phyloP scores from a whole-genome alignment of 768 basidiomycete genomes.

The Clathrus columnatus region DNA sequence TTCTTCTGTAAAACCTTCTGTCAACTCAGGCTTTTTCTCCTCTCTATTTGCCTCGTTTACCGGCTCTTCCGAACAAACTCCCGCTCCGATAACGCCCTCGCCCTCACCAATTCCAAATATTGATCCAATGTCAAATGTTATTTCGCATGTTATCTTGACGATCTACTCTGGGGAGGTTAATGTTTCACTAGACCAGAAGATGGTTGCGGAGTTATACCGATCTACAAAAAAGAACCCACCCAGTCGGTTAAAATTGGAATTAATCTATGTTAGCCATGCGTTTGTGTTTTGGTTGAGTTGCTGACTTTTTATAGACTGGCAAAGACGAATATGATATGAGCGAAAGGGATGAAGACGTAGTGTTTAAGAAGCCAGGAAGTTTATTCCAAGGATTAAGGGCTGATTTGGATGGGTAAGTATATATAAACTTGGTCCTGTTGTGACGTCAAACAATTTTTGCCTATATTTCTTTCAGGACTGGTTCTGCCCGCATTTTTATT shows the following conservation, averaged over 20 bases:
- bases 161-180: slow-evolving; percentile 61
- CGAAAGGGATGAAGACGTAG: slow-evolving; percentile 53
- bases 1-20: slow-evolving; percentile 12
- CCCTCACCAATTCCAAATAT: slow-evolving; percentile 24
- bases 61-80: slow-evolving; percentile 14
- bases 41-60: slow-evolving; percentile 29
- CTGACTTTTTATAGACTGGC: slow-evolving; percentile 46
- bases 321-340: slow-evolving; percentile 75
- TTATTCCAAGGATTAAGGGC: slow-evolving; percentile 84
- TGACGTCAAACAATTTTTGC: neutral
- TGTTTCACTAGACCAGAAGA: slow-evolving; percentile 56
- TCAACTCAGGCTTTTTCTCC: slow-evolving; percentile 30
- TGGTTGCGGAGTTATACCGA: slow-evolving; percentile 66
- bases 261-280: slow-evolving; percentile 64
- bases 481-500: slow-evolving; percentile 76
- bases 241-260: slow-evolving; percentile 56
- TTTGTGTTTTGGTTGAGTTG: neutral
- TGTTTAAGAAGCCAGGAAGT: slow-evolving; percentile 57
- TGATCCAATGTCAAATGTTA: slow-evolving; percentile 29
- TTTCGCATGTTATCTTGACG: slow-evolving; percentile 50
- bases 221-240: slow-evolving; percentile 96
- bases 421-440: neutral
- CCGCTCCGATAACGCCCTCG: slow-evolving; percentile 25
- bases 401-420: slow-evolving; percentile 72
- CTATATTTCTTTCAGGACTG: slow-evolving; percentile 34